Percentiles rank a stretch among this genome's conserved stretches.
phyloP scores from a whole-genome alignment of 116 monocot genomes.

The Papilionanthe hybrid region DNA sequence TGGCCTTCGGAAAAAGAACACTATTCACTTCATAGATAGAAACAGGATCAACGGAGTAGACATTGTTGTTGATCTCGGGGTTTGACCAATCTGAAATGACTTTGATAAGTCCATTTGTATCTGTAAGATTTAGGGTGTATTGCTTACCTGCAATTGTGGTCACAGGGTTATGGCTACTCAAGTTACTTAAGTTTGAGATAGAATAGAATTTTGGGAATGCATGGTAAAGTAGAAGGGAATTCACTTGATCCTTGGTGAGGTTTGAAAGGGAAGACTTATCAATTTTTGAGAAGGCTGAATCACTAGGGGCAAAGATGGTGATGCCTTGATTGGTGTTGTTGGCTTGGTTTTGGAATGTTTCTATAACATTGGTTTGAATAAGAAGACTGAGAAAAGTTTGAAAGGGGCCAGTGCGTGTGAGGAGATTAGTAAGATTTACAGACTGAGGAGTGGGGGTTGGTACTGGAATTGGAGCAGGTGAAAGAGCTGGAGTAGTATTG shows the following conservation, averaged over 20 bases:
- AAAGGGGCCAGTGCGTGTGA: too few species aligned
- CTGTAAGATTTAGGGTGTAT: constrained; percentile 59
- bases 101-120: constrained; percentile 46
- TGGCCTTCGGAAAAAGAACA: too few species aligned
- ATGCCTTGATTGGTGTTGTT: constrained; percentile 74
- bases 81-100: constrained; percentile 66
- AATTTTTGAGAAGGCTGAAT: constrained; percentile 65
- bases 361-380: constrained; percentile 50
- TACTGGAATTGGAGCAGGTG: constrained; percentile 52
- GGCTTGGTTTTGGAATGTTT: constrained; percentile 85
- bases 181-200: constrained; percentile 68
- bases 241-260: constrained; percentile 73
- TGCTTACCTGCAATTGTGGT: constrained; percentile 68
- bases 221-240: constrained; percentile 71
- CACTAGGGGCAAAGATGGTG: constrained; percentile 84
- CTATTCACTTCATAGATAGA: constrained; percentile 56
- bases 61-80: constrained; percentile 71
- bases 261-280: constrained; percentile 67
- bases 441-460: constrained; percentile 58
- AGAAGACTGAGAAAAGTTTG: constrained; percentile 4
- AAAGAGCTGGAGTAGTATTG: constrained; percentile 30
- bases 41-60: constrained; percentile 55
- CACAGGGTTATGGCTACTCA: constrained; percentile 46
- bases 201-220: constrained; percentile 83
- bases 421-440: too few species aligned